phyloP scores from a whole-genome alignment of 768 basidiomycete genomes.

The Pleurotus cornucopiae region DNA sequence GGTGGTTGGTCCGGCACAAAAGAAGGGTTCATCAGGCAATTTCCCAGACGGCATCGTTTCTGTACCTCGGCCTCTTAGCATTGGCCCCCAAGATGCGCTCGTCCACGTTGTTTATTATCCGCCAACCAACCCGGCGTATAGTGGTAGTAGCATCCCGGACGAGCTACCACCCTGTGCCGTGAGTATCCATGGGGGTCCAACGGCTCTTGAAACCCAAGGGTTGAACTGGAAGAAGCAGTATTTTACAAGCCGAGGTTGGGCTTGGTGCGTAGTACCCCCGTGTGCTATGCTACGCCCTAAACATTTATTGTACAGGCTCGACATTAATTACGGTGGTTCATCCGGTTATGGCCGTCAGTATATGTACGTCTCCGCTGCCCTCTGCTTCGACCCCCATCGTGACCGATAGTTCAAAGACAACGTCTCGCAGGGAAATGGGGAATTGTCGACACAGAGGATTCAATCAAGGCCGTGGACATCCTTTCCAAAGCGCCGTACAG shows the following conservation, averaged over 20 bases:
- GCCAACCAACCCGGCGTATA: slow-evolving; percentile 61
- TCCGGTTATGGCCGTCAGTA: slow-evolving; percentile 71
- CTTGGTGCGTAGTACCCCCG: slow-evolving; percentile 42
- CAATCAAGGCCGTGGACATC: slow-evolving; percentile 46
- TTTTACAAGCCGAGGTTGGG: slow-evolving; percentile 69
- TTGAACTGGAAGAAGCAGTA: slow-evolving; percentile 55
- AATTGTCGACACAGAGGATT: slow-evolving; percentile 66
- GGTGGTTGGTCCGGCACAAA: not conserved
- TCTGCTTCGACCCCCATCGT: not conserved
- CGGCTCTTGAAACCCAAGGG: slow-evolving; percentile 37
- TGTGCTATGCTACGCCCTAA: too few relatives aligned
- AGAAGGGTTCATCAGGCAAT: slow-evolving; percentile 7
- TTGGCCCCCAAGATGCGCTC: slow-evolving; percentile 32
- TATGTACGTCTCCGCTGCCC: slow-evolving; percentile 19
- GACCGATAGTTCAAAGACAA: not conserved
- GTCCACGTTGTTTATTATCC: slow-evolving; percentile 65
- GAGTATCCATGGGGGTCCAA: slow-evolving; percentile 72
- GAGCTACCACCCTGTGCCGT: slow-evolving; percentile 70
- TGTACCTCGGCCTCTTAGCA: slow-evolving; percentile 40
- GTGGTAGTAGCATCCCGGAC: slow-evolving; percentile 36
- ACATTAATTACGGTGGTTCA: slow-evolving; percentile 77
- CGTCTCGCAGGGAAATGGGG: slow-evolving; percentile 71
- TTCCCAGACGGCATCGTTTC: slow-evolving; percentile 38
- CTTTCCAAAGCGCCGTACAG: slow-evolving; percentile 42
- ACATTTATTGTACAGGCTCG: slow-evolving; percentile 32